Evolutionary conservation across 2,329 filamentous ascomycete genomes (phyloP).

Genomic region (Meredithiella fracta): DNA sequence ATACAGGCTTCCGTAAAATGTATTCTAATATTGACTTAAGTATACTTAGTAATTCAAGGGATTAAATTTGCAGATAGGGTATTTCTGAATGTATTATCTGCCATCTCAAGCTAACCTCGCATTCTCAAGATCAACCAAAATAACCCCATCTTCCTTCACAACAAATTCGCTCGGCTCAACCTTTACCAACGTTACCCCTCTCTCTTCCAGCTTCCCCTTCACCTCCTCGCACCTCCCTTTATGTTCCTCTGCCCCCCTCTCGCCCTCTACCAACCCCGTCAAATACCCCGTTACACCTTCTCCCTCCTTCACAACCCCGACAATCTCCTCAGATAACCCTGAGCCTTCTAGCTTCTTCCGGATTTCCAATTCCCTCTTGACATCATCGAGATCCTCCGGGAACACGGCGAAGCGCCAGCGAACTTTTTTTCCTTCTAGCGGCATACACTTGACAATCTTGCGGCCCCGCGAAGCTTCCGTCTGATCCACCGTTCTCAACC

Average conservation of each 20-base stretch:
- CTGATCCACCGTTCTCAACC: background rate
- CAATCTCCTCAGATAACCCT: background rate
- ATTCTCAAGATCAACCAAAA: background rate
- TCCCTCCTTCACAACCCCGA: background rate
- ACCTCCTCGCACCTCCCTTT: background rate
- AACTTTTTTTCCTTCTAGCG: background rate
- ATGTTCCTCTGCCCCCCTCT: background rate
- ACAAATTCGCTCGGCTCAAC: background rate
- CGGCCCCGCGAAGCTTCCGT: background rate
- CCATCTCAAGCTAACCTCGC: background rate
- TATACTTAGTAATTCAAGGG: background rate
- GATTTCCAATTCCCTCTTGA: background rate
- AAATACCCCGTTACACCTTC: background rate
- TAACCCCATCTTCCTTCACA: background rate
- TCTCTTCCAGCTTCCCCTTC: background rate
- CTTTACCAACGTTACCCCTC: background rate
- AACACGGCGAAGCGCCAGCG: slow-evolving; percentile 1
- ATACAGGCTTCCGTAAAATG: no score
- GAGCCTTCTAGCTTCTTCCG: background rate
- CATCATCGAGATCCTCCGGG: background rate
- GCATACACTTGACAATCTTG: background rate
- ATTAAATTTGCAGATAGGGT: background rate
- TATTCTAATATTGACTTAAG: no score
- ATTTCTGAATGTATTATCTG: background rate
- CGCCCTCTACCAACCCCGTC: background rate